A percentile compares a stretch with the other conserved stretches of the same genome.
phyloP scores from a whole-genome alignment of 768 basidiomycete species.

The Leccinellum albellum region DNA sequence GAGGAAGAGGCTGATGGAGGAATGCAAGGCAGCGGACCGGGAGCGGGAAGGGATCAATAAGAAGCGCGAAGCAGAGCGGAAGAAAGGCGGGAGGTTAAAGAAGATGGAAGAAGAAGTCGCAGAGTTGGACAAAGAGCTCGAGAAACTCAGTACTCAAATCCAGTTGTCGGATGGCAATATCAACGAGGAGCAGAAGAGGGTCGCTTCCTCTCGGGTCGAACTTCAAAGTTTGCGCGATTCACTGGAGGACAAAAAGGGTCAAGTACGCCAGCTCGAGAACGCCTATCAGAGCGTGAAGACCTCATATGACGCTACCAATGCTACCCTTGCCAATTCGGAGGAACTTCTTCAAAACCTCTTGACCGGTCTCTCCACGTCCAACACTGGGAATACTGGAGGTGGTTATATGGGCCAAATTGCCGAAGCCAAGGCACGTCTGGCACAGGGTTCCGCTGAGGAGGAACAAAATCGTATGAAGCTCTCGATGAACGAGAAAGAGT shows the following conservation, averaged over 20 bases:
- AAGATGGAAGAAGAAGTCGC: constrained; percentile 78
- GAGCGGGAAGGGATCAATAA: constrained; percentile 63
- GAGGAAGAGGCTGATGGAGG: constrained; percentile 49
- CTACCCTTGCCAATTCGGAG: constrained; percentile 69
- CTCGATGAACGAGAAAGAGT: constrained; percentile 71
- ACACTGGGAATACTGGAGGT: constrained; percentile 65
- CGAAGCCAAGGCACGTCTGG: constrained; percentile 69
- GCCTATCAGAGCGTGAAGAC: constrained; percentile 65
- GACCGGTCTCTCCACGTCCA: constrained; percentile 80
- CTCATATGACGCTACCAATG: constrained; percentile 56
- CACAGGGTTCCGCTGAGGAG: constrained; percentile 78
- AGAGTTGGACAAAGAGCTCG: constrained; percentile 72
- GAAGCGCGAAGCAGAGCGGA: constrained; percentile 81
- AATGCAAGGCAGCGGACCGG: constrained; percentile 62
- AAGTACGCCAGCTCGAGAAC: constrained; percentile 53
- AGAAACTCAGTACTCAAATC: constrained; percentile 79
- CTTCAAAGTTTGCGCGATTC: constrained; percentile 58
- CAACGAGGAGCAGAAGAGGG: constrained; percentile 69
- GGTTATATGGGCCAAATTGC: constrained; percentile 98
- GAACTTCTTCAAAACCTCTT: constrained; percentile 93
- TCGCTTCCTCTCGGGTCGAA: constrained; percentile 49
- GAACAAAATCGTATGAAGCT: constrained; percentile 78
- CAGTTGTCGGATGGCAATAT: constrained; percentile 77
- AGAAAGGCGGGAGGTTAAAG: constrained; percentile 90
- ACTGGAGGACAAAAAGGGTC: constrained; percentile 53